Evolutionary conservation across 2,329 filamentous ascomycete genomes (phyloP), one percentile per base, ranked within the genome.

Genomic region (Penicillium occitanis): DNA sequence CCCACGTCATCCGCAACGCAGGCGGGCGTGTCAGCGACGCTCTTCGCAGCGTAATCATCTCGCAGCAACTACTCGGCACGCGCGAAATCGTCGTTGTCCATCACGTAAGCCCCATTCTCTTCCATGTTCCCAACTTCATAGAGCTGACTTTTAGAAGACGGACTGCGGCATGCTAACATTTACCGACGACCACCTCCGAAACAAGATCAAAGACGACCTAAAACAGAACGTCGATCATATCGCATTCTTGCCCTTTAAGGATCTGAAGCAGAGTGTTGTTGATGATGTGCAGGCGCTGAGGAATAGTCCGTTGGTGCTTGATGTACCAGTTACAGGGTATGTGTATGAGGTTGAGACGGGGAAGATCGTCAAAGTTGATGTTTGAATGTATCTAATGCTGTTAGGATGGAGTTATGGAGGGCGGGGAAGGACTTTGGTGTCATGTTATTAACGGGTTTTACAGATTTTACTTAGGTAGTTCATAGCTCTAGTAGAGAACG

Each of bases 1-100:
- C 91, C 0, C 91, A 95, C 76, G 86, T 93, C 37, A 89, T 93
- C 67, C 87, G 91, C 66, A 93, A 93, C 71, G 90, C 88, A 10
- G 89, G 89, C 2, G 90, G 82, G 0, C 87, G 85, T 17, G 88
- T 86, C 1, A 79, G 82, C 44, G 91, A 94, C 65, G 90, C 88
- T 0, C 82, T 93, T 7, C 88, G 91, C 61, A 91, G 87, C 22
- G 85, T 95, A 65, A 77, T 94, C 68, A 92, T 95, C 72, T 93
- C 90, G 0, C 84, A 95, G 78, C 91, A 94, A 75, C 82, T 94
- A 7, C 84, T 95, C 0, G 90, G 89, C 8, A 95, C 91, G 0
- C 83, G 84, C 1, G 91, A 94, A 76, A 88, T 95, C 60, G 76
- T 93, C 19, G 75, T 93, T 28, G 82, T 93, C 71, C 73, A 76